These are phyloP conservation scores for Xerocomellus amylosporus DNA, from an alignment of 768 basidiomycete genomes.

Conservation along the genomic window DNA sequence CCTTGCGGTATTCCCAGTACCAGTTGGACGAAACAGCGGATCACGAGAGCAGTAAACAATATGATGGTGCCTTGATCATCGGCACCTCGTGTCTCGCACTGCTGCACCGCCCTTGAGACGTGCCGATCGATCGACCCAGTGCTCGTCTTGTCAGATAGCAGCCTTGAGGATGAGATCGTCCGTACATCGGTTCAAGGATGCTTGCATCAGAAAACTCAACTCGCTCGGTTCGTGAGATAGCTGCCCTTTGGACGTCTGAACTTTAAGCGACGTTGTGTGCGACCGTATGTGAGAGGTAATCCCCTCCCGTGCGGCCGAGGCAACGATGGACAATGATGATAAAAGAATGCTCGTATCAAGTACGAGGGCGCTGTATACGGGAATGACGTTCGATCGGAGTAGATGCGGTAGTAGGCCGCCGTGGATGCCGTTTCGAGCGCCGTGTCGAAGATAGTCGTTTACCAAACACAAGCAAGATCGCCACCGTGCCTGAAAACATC, in stretches of 20 bases:
- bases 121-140: slow-evolving; percentile 83
- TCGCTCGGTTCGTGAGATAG: slow-evolving; percentile 84
- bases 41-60: too few relatives aligned
- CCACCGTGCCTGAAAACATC: slow-evolving; percentile 57
- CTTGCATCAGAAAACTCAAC: slow-evolving; percentile 62
- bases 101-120: slow-evolving; percentile 51
- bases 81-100: slow-evolving; percentile 41
- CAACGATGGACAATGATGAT: slow-evolving; percentile 71
- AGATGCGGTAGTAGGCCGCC: slow-evolving; percentile 27
- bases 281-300: slow-evolving; percentile 73
- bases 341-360: slow-evolving; percentile 95
- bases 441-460: slow-evolving; percentile 30
- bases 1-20: too few relatives aligned
- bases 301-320: slow-evolving; percentile 68
- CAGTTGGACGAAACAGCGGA: too few relatives aligned
- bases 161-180: slow-evolving; percentile 94
- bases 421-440: slow-evolving; percentile 27
- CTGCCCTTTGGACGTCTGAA: slow-evolving; percentile 93
- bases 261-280: slow-evolving; percentile 77
- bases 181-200: slow-evolving; percentile 70
- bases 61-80: slow-evolving; percentile 12
- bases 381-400: slow-evolving; percentile 55
- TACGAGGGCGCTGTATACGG: slow-evolving; percentile 88
- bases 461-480: slow-evolving; percentile 58
- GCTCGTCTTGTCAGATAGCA: slow-evolving; percentile 89